Conservation (phyloP, 768 basidiomycete genomes). For the Termitomyces sp. region DNA sequence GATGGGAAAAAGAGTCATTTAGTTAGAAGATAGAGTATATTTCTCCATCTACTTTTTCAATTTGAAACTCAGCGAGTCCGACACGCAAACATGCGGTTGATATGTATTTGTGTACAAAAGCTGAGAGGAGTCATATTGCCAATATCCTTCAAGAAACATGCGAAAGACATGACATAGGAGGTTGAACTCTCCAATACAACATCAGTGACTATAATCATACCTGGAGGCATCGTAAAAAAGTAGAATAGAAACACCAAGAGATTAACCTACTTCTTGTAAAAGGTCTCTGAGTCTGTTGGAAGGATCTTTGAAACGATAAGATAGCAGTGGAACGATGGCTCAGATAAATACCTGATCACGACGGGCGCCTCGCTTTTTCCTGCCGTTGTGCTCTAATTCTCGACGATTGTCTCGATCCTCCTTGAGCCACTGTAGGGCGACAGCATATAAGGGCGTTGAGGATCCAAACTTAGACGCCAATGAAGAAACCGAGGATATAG, state of each 20-base stretch:
- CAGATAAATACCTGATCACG: conserved; percentile 39
- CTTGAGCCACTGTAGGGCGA: conserved; percentile 84
- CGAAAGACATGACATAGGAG: not conserved
- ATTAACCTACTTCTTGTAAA: conserved; percentile 69
- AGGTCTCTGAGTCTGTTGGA: conserved; percentile 75
- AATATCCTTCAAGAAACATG: not conserved
- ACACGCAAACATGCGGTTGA: not conserved
- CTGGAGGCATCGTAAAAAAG: conserved; percentile 13
- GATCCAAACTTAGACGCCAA: conserved; percentile 16
- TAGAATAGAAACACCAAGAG: not conserved
- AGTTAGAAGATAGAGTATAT: not conserved
- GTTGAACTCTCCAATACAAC: conserved; percentile 4
- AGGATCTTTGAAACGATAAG: conserved; percentile 33
- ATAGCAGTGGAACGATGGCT: not conserved
- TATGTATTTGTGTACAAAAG: not conserved
- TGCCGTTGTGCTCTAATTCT: conserved; percentile 49
- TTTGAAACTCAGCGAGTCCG: conserved; percentile 11
- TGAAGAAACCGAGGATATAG: conserved; percentile 26
- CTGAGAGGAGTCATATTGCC: not conserved
- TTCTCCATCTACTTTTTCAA: not conserved
- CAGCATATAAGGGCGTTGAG: conserved; percentile 47
- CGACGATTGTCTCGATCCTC: conserved; percentile 70
- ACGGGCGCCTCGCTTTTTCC: conserved; percentile 58
- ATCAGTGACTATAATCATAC: conserved; percentile 39
- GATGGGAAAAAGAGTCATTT: not conserved